Conservation (phyloP, 306 rosid species). For the Styphnolobium japonicum region DNA sequence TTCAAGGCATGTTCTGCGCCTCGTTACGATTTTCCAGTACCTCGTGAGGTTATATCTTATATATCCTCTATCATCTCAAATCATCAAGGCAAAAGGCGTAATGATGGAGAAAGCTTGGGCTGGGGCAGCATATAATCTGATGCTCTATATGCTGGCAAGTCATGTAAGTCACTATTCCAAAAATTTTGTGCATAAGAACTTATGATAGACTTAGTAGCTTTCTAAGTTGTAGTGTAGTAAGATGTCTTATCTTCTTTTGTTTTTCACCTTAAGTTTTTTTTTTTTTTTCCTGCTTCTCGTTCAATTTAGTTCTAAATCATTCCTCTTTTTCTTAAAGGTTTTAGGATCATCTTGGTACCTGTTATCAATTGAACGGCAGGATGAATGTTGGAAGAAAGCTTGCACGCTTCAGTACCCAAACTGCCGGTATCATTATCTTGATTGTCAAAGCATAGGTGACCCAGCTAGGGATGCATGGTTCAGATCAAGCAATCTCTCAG, state of each 20-base stretch:
- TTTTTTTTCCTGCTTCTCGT: background rate
- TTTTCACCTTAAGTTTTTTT: background rate
- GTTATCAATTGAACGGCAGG: slow-evolving; percentile 49
- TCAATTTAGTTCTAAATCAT: background rate
- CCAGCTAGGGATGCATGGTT: slow-evolving; percentile 44
- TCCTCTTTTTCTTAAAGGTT: slow-evolving; percentile 35
- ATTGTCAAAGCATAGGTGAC: slow-evolving; percentile 32
- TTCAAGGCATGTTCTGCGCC: slow-evolving; percentile 42
- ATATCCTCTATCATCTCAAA: slow-evolving; percentile 54
- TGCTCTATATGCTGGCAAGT: slow-evolving; percentile 61
- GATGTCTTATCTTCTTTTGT: too few relatives aligned
- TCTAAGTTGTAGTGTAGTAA: background rate
- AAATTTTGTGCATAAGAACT: slow-evolving; percentile 4
- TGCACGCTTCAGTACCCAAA: slow-evolving; percentile 31
- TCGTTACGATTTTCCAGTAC: slow-evolving; percentile 55
- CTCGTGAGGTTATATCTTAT: slow-evolving; percentile 53
- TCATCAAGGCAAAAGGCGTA: slow-evolving; percentile 51
- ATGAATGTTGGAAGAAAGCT: slow-evolving; percentile 64
- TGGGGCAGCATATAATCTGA: slow-evolving; percentile 62
- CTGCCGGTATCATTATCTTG: slow-evolving; percentile 44
- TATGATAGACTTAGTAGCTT: background rate
- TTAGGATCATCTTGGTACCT: slow-evolving; percentile 58
- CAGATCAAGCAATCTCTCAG: slow-evolving; percentile 51
- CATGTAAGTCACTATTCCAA: slow-evolving; percentile 43
- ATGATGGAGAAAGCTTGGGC: slow-evolving; percentile 72